Percentiles rank a stretch among this genome's conserved stretches.
Conservation (phyloP, 2,329 filamentous ascomycete genomes). For the Aspergillus pseudoviridinutans region DNA sequence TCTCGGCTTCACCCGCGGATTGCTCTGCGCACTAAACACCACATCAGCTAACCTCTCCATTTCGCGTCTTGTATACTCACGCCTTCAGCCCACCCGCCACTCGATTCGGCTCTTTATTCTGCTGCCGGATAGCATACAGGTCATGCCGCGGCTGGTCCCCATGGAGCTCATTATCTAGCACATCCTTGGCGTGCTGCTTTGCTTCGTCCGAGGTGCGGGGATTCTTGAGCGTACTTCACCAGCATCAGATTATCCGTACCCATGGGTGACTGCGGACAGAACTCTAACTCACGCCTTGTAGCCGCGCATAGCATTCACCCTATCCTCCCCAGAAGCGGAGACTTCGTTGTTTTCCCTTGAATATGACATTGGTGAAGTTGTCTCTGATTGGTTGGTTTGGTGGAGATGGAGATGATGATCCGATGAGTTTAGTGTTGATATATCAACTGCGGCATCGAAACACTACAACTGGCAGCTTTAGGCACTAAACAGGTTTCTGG, state of each 20-base stretch:
- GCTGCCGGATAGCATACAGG: conserved; percentile 2
- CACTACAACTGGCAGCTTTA: neutral
- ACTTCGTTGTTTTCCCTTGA: conserved; percentile 8
- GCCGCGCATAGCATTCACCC: conserved; percentile 15
- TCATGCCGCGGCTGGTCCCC: conserved; percentile 14
- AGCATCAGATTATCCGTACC: neutral
- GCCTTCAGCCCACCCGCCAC: conserved; percentile 15
- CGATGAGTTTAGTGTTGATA: neutral
- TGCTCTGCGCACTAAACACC: conserved; percentile 13
- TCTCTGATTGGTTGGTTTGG: neutral
- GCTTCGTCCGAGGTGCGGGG: conserved; percentile 19
- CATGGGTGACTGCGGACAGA: neutral
- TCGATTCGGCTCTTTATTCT: conserved; percentile 10
- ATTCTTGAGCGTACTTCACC: conserved; percentile 10
- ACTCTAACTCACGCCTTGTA: conserved; percentile 15
- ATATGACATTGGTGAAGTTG: conserved; percentile 7
- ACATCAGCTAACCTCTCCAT: neutral
- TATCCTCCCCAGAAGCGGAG: conserved; percentile 12
- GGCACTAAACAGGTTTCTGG: neutral
- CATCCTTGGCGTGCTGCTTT: conserved; percentile 22
- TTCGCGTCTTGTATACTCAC: conserved; percentile 8
- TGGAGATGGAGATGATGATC: neutral
- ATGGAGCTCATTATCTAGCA: conserved; percentile 18
- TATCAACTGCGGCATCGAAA: neutral
- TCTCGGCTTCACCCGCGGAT: conserved; percentile 11